Percentiles rank a stretch among this genome's conserved stretches.
These are phyloP conservation scores for Cryomyces minteri DNA, from an alignment of 495 filamentous ascomycete genomes.

Conservation along the genomic window DNA sequence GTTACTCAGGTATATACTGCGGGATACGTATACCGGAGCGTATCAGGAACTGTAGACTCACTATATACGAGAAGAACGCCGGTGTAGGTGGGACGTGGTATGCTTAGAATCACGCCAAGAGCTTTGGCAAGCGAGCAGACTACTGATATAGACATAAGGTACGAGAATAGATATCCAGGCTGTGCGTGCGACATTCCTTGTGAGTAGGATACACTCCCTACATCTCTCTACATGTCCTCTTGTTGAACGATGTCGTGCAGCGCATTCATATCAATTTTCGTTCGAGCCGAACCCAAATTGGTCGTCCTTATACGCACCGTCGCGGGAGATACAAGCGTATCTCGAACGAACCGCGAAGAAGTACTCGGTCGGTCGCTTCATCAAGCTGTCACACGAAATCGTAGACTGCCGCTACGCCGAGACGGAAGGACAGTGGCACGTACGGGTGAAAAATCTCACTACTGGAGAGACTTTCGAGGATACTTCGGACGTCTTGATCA, in stretches of 20 bases:
- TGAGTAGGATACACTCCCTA: not conserved
- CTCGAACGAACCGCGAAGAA: slow-evolving; percentile 14
- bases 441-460: slow-evolving; percentile 12
- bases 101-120: too few relatives aligned
- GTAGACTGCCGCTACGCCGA: too few relatives aligned
- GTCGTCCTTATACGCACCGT: slow-evolving; percentile 16
- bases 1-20: slow-evolving; percentile 41
- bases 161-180: slow-evolving; percentile 49
- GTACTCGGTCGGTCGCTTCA: slow-evolving; percentile 19
- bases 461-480: slow-evolving; percentile 9
- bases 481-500: slow-evolving; percentile 14
- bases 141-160: slow-evolving; percentile 16
- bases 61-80: slow-evolving; percentile 64
- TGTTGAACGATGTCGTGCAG: not conserved
- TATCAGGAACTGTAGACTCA: slow-evolving; percentile 35
- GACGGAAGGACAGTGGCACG: too few relatives aligned
- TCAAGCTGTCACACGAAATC: slow-evolving; percentile 15
- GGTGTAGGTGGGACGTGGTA: slow-evolving; percentile 58
- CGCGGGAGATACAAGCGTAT: slow-evolving; percentile 18
- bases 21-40: slow-evolving; percentile 40
- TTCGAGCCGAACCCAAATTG: slow-evolving; percentile 20
- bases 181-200: slow-evolving; percentile 29
- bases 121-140: too few relatives aligned
- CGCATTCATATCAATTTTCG: slow-evolving; percentile 15
- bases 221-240: not conserved